Conservation (phyloP, 148 eudicot species). For the Camellia sinensis region DNA sequence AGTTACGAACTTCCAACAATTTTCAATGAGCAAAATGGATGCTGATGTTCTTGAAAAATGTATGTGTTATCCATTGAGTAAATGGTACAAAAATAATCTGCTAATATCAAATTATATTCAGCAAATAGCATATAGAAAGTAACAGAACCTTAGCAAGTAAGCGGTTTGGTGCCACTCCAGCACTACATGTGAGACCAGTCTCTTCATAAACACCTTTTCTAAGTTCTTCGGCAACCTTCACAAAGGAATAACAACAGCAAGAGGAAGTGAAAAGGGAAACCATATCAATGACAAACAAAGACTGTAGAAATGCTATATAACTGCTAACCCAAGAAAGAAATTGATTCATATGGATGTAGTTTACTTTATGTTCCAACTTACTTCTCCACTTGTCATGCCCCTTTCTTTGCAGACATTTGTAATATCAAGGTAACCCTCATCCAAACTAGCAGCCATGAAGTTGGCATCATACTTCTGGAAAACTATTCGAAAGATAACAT, state of each 20-base stretch:
- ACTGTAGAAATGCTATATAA: not conserved
- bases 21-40: not conserved
- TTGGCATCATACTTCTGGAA: slow-evolving; percentile 75
- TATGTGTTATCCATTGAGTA: not conserved
- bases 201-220: slow-evolving; percentile 64
- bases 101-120: not conserved
- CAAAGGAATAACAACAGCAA: slow-evolving; percentile 13
- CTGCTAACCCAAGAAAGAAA: not conserved
- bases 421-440: slow-evolving; percentile 95
- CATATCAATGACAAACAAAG: not conserved
- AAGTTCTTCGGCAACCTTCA: slow-evolving; percentile 90
- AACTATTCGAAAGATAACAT: slow-evolving; percentile 38
- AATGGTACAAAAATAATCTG: not conserved
- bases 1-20: too few relatives aligned
- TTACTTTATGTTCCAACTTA: slow-evolving; percentile 29
- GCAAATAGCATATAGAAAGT: not conserved
- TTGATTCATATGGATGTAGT: not conserved
- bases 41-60: not conserved
- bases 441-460: slow-evolving; percentile 87
- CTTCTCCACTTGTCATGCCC: slow-evolving; percentile 59
- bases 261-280: not conserved
- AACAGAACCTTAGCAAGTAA: slow-evolving; percentile 86
- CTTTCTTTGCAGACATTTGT: slow-evolving; percentile 79
- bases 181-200: slow-evolving; percentile 97
- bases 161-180: slow-evolving; percentile 90